Conservation (phyloP, 805 yeast genomes). For the Barnettozyma sucrosica region DNA sequence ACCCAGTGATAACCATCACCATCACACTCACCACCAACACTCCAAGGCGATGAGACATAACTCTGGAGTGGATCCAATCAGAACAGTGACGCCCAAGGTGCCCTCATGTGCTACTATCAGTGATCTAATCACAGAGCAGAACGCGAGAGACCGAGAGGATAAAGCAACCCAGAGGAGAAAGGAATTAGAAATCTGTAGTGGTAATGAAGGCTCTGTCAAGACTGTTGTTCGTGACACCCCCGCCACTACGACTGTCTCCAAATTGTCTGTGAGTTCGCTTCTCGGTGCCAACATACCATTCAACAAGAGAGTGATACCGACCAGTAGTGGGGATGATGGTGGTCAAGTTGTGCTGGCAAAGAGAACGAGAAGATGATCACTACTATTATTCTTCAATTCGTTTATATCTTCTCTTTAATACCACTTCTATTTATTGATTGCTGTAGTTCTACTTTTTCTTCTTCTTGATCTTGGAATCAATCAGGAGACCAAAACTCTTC, state of each 20-base stretch:
- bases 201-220: not conserved
- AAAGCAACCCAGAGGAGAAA: not conserved
- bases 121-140: not conserved
- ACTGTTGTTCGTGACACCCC: not conserved
- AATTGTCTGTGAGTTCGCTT: not conserved
- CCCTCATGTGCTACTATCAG: not conserved
- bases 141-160: not conserved
- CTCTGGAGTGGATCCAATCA: slow-evolving; percentile 1
- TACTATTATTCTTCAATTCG: slow-evolving; percentile 2
- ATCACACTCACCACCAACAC: not conserved
- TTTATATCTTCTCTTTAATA: not conserved
- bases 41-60: not conserved
- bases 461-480: slow-evolving; percentile 21
- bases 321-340: not conserved
- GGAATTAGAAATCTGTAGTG: not conserved
- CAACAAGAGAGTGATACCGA: not conserved
- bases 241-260: not conserved
- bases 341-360: not conserved
- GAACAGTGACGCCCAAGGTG: not conserved
- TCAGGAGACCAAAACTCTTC: slow-evolving; percentile 11
- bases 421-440: not conserved
- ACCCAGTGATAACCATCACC: slow-evolving; percentile 1
- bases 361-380: not conserved
- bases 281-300: not conserved
- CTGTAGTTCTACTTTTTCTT: slow-evolving; percentile 10